Percentiles rank a stretch among this genome's conserved stretches.
phyloP scores from a whole-genome alignment of 2,329 filamentous ascomycete genomes.

The Aurifilum marmelostoma region DNA sequence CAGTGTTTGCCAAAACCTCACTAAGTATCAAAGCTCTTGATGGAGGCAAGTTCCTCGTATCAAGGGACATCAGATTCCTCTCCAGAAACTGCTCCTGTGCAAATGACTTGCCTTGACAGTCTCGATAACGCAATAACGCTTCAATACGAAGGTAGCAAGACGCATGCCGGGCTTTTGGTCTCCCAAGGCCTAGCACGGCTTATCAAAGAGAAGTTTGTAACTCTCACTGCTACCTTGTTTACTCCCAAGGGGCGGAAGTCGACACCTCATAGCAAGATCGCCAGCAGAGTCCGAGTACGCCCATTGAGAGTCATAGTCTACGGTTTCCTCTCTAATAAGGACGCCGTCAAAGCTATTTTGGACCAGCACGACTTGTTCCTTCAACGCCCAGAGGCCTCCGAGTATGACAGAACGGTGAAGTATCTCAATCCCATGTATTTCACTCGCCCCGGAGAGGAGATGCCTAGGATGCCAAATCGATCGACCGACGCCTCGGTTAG shows the following conservation, averaged over 20 bases:
- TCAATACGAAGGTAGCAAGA: slow-evolving; percentile 12
- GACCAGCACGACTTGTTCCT: slow-evolving; percentile 22
- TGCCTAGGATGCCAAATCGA: slow-evolving; percentile 26
- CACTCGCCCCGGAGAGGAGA: slow-evolving; percentile 27
- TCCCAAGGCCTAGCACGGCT: slow-evolving; percentile 7
- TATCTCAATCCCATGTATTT: slow-evolving; percentile 31
- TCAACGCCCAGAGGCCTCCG: slow-evolving; percentile 24
- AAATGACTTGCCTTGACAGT: slow-evolving; percentile 10
- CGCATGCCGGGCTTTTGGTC: slow-evolving; percentile 1
- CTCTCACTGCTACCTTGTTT: slow-evolving; percentile 9
- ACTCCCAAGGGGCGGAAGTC: neutral
- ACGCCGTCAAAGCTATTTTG: slow-evolving; percentile 15
- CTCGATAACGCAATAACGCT: slow-evolving; percentile 9
- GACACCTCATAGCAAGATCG: too few relatives aligned
- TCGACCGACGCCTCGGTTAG: neutral
- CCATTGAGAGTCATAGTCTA: slow-evolving; percentile 22
- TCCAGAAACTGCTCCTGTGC: slow-evolving; percentile 2
- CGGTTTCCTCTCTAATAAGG: slow-evolving; percentile 16
- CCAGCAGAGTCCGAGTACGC: neutral
- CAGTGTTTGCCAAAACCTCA: too few relatives aligned
- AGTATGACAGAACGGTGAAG: slow-evolving; percentile 26
- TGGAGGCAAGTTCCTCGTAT: slow-evolving; percentile 8
- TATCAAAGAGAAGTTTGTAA: slow-evolving; percentile 12
- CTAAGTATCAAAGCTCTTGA: slow-evolving; percentile 15
- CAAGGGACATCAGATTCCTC: neutral